Evolutionary conservation across 1,139 yeast species (phyloP).

Genomic region (Taphrina betulina): DNA sequence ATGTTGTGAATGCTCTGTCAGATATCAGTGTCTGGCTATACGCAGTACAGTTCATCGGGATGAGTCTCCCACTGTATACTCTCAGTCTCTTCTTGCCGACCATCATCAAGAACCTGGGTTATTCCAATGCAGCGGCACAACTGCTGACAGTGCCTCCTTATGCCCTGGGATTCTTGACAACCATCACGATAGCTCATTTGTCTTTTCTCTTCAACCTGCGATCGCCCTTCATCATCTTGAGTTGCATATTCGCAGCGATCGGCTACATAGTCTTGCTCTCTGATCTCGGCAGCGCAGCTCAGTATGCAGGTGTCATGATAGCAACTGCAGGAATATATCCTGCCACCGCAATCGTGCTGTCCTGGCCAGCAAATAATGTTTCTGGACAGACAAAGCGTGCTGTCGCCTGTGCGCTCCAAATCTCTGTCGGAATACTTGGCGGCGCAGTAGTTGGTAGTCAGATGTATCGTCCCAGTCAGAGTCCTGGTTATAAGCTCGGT

Average conservation of each 20-base stretch:
- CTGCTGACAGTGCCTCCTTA: conserved; percentile 46
- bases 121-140: conserved; percentile 39
- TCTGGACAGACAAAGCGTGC: conserved; percentile 47
- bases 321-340: conserved; percentile 46
- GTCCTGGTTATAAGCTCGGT: conserved; percentile 44
- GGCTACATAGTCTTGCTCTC: conserved; percentile 43
- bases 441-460: conserved; percentile 49
- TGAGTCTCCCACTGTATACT: conserved; percentile 37
- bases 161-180: conserved; percentile 43
- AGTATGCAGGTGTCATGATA: conserved; percentile 46
- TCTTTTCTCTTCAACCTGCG: conserved; percentile 44
- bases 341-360: conserved; percentile 46
- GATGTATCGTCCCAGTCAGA: conserved; percentile 44
- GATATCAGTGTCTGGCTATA: conserved; percentile 27
- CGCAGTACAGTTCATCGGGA: conserved; percentile 23
- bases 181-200: conserved; percentile 43
- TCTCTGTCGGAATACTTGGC: conserved; percentile 48
- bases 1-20: conserved; percentile 14
- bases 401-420: conserved; percentile 48
- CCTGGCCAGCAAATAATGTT: conserved; percentile 48
- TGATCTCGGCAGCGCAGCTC: conserved; percentile 34
- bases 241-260: conserved; percentile 42
- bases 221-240: conserved; percentile 45
- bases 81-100: conserved; percentile 43
- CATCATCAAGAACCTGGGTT: conserved; percentile 44